Evolutionary conservation across 139 green algal species (phyloP), one percentile per base, ranked within the genome.

Genomic region (Zygnema circumcarinatum): DNA sequence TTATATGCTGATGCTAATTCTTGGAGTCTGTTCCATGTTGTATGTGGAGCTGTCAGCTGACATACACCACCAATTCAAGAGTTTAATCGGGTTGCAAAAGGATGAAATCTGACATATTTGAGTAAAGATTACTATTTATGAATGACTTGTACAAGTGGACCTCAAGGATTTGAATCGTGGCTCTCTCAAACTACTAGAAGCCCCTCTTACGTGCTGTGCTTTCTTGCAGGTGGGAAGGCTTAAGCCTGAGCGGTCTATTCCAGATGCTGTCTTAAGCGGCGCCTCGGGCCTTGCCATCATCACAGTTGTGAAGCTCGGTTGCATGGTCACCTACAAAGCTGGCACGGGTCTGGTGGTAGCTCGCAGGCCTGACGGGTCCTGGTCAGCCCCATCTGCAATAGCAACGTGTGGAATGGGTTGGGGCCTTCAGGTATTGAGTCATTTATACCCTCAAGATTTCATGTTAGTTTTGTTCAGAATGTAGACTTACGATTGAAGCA

Each of bases 291-390:
- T 88, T 41, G 82, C 82, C 20, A 84, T 88, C 33, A 33, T 88
- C 11, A 88, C 82, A 35, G 82, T 88, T 42, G 31, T 31, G n/a
- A 88, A 88, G 67, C 31, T 41, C 31, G 82, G 82, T 16, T 47
- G 38, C 22, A 53, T 42, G 16, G 38, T 88, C 20, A 88, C 82
- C 33, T 88, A 88, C 82, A 84, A 84, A 0, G n/a, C 76, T 31
- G 82, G 82, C 2, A 88, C 82, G 25, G 82, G 82, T 25, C 82
- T 88, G 0, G 82, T 88, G 82, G 82, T 88, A 74, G 74, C 68
- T 29, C 82, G 74, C 35, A 31, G 74, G 29, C 35, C 35, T 33
- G 82, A 88, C 67, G 32, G 82, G 3, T 31, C 33, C 41, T 88
- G 82, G 82, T 84, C 68, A 22, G 67, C 82, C 0, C 82, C 82